Conservation (phyloP, 2,329 filamentous ascomycete genomes). For the Cercospora zeae-maydis region DNA sequence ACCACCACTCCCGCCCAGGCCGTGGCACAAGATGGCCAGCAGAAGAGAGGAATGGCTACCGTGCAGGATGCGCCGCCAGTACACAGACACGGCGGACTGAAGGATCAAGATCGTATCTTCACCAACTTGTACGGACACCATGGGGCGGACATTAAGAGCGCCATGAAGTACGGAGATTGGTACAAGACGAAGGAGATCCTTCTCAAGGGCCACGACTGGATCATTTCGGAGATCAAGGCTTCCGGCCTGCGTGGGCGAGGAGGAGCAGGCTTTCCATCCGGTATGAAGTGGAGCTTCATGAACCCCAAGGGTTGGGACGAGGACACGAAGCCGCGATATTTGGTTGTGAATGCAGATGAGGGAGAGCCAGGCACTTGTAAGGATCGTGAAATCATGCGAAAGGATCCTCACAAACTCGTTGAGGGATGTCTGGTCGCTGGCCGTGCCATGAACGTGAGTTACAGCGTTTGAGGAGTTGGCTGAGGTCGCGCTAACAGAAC, state of each 20-base stretch:
- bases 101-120: slow-evolving; percentile 97
- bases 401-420: slow-evolving; percentile 97
- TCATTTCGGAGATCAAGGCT: slow-evolving; percentile 95
- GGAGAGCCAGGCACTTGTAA: slow-evolving; percentile 99
- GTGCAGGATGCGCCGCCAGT: slow-evolving; percentile 54
- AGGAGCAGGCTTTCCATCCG: slow-evolving; percentile 95
- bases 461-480: not conserved
- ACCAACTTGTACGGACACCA: slow-evolving; percentile 96
- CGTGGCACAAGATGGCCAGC: slow-evolving; percentile 41
- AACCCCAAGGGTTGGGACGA: slow-evolving; percentile 99
- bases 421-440: slow-evolving; percentile 96
- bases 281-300: slow-evolving; percentile 98
- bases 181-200: slow-evolving; percentile 99
- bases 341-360: slow-evolving; percentile 98
- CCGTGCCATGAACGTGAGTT: slow-evolving; percentile 79
- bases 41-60: slow-evolving; percentile 65
- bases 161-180: slow-evolving; percentile 98
- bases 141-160: slow-evolving; percentile 84
- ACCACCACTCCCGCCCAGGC: slow-evolving; percentile 27
- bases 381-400: slow-evolving; percentile 99
- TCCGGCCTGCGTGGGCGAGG: slow-evolving; percentile 93
- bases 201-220: slow-evolving; percentile 96
- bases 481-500: not conserved
- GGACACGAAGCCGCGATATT: slow-evolving; percentile 89
- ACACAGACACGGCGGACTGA: slow-evolving; percentile 75